phyloP scores from a whole-genome alignment of 768 basidiomycete species.

The Tremella mesenterica region DNA sequence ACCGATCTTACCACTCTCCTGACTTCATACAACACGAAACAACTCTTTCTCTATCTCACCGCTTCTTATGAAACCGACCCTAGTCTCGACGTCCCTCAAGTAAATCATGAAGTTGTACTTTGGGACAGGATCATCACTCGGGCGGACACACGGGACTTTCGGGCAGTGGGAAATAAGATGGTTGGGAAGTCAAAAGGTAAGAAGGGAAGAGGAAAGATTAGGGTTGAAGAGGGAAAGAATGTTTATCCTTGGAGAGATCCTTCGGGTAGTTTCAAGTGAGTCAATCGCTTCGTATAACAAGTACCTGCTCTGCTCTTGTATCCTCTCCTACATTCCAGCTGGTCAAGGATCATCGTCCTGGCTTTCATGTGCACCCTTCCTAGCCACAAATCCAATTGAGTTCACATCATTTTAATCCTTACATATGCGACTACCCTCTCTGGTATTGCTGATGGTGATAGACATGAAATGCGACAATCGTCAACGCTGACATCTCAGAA shows the following conservation, averaged over 20 bases:
- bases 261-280: slow-evolving; percentile 37
- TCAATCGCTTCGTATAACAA: background rate
- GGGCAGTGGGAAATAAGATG: slow-evolving; percentile 31
- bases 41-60: slow-evolving; percentile 35
- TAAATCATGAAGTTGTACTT: slow-evolving; percentile 29
- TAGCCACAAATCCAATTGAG: too few relatives aligned
- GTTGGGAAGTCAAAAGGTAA: slow-evolving; percentile 14
- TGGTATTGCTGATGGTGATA: background rate
- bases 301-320: background rate
- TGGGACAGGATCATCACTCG: slow-evolving; percentile 36
- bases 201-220: slow-evolving; percentile 33
- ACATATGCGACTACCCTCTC: background rate
- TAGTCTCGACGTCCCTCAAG: background rate
- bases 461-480: too few relatives aligned
- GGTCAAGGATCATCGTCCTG: too few relatives aligned
- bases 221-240: slow-evolving; percentile 36
- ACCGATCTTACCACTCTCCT: slow-evolving; percentile 33
- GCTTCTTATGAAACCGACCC: slow-evolving; percentile 22
- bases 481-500: slow-evolving; percentile 9
- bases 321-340: too few relatives aligned
- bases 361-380: too few relatives aligned
- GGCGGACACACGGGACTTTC: slow-evolving; percentile 27
- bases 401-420: too few relatives aligned
- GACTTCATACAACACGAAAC: slow-evolving; percentile 40
- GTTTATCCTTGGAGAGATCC: slow-evolving; percentile 36